Percentiles rank a stretch among this genome's conserved stretches.
phyloP scores from a whole-genome alignment of 2,329 filamentous ascomycete genomes.

The Eutypa lata region DNA sequence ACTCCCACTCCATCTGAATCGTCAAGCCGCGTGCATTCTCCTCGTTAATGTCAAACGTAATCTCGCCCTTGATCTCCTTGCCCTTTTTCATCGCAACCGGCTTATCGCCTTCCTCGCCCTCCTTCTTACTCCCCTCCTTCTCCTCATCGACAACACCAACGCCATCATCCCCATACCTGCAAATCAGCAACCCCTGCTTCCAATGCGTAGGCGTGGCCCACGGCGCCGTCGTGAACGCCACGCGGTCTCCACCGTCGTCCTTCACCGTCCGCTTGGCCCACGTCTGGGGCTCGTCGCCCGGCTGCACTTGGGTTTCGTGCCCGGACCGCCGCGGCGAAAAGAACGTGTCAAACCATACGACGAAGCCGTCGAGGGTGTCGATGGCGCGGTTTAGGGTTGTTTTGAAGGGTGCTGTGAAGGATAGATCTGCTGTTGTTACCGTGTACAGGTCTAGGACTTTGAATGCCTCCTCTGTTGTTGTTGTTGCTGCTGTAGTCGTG shows the following conservation, averaged over 20 bases:
- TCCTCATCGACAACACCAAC: too few relatives aligned
- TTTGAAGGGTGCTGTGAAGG: slow-evolving; percentile 68
- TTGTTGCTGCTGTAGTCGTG: too few relatives aligned
- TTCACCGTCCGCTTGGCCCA: slow-evolving; percentile 47
- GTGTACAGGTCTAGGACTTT: slow-evolving; percentile 74
- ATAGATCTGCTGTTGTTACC: slow-evolving; percentile 67
- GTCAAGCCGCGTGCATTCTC: slow-evolving; percentile 68
- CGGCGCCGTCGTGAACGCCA: slow-evolving; percentile 89
- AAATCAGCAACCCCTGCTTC: slow-evolving; percentile 77
- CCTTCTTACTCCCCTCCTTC: slow-evolving; percentile 15
- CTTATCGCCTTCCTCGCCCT: slow-evolving; percentile 35
- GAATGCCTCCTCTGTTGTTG: background rate
- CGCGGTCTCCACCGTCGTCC: slow-evolving; percentile 50
- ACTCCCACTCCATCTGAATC: slow-evolving; percentile 61
- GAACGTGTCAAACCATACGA: slow-evolving; percentile 93
- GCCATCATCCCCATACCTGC: slow-evolving; percentile 45
- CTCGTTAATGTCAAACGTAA: slow-evolving; percentile 68
- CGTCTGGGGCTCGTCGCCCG: slow-evolving; percentile 51
- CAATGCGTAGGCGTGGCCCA: slow-evolving; percentile 78
- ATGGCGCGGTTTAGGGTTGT: slow-evolving; percentile 59
- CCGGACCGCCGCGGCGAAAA: slow-evolving; percentile 64
- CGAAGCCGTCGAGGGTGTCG: slow-evolving; percentile 76
- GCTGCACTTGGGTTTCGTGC: slow-evolving; percentile 43
- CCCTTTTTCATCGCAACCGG: slow-evolving; percentile 47
- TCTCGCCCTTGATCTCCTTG: slow-evolving; percentile 60